Percentiles rank a stretch among this genome's conserved stretches.
These are phyloP conservation scores for Pichia norvegensis DNA, from an alignment of 1,139 yeast species.

Conservation along the genomic window DNA sequence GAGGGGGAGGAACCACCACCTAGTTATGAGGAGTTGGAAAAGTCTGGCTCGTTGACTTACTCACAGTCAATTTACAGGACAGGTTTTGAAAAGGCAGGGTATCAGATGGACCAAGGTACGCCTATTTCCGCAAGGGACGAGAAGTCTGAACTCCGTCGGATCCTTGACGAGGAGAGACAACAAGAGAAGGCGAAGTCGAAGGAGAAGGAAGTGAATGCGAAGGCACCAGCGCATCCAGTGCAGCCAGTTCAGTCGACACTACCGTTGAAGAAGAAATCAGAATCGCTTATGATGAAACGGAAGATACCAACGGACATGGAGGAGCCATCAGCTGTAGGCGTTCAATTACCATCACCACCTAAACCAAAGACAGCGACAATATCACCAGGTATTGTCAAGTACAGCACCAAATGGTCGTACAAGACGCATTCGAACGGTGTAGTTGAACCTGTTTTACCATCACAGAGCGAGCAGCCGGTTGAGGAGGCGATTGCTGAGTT, in stretches of 20 bases:
- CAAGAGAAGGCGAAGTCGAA: too few relatives aligned
- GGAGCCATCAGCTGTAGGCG: conserved; percentile 4
- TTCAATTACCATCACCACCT: conserved; percentile 4
- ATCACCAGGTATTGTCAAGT: conserved; percentile 12
- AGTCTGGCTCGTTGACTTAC: conserved; percentile 26
- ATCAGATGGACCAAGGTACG: conserved; percentile 22
- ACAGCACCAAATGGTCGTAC: conserved; percentile 17
- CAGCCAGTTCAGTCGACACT: too few relatives aligned
- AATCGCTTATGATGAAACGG: conserved; percentile 15
- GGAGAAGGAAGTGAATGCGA: not conserved
- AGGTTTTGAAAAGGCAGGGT: conserved; percentile 30
- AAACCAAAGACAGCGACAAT: not conserved
- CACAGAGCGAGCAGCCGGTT: conserved; percentile 23
- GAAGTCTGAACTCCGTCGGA: not conserved
- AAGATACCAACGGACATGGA: conserved; percentile 22
- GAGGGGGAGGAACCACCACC: conserved; percentile 23
- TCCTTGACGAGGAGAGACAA: not conserved
- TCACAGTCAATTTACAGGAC: conserved; percentile 28
- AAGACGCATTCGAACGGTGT: conserved; percentile 20
- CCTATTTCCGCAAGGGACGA: conserved; percentile 5
- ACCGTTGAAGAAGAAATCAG: not conserved
- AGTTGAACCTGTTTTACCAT: conserved; percentile 27
- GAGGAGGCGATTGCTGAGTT: conserved; percentile 24
- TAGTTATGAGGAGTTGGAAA: conserved; percentile 27
- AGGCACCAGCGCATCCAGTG: too few relatives aligned